Evolutionary conservation across 2,329 filamentous ascomycete species (phyloP).

Genomic region (Cercospora brassicicola): DNA sequence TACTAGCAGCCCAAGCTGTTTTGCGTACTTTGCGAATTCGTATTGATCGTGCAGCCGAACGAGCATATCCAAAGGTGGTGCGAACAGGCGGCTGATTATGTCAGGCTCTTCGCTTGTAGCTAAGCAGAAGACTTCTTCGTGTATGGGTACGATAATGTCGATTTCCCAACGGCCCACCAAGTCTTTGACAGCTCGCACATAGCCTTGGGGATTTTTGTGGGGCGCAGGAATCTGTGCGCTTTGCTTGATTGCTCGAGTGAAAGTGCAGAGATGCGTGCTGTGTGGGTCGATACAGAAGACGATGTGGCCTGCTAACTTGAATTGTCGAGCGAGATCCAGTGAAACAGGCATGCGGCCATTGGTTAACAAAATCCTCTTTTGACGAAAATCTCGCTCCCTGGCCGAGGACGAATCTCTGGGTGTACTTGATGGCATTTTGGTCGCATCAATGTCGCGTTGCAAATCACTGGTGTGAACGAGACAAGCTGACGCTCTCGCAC

Average conservation of each 20-base stretch:
- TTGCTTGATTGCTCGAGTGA: slow-evolving; percentile 17
- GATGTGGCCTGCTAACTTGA: slow-evolving; percentile 19
- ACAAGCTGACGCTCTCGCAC: neutral
- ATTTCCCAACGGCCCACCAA: slow-evolving; percentile 22
- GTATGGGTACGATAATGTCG: slow-evolving; percentile 33
- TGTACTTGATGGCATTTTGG: neutral
- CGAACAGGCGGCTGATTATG: slow-evolving; percentile 34
- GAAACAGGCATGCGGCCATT: slow-evolving; percentile 29
- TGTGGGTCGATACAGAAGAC: slow-evolving; percentile 26
- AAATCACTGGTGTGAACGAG: neutral
- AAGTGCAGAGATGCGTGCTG: slow-evolving; percentile 25
- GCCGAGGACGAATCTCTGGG: neutral
- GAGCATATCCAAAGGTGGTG: slow-evolving; percentile 32
- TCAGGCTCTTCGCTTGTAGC: slow-evolving; percentile 30
- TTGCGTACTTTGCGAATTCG: slow-evolving; percentile 33
- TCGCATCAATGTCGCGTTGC: neutral
- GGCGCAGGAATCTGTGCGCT: slow-evolving; percentile 24
- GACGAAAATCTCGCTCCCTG: neutral
- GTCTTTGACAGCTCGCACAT: slow-evolving; percentile 24
- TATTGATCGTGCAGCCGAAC: slow-evolving; percentile 38
- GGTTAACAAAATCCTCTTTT: slow-evolving; percentile 19
- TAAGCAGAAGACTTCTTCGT: slow-evolving; percentile 39
- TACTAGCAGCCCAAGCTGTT: slow-evolving; percentile 29
- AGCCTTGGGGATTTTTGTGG: slow-evolving; percentile 20
- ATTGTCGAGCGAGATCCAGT: slow-evolving; percentile 25